Base-by-base conservation (phyloP, 306 rosid genomes). In the Cicer arietinum region DNA sequence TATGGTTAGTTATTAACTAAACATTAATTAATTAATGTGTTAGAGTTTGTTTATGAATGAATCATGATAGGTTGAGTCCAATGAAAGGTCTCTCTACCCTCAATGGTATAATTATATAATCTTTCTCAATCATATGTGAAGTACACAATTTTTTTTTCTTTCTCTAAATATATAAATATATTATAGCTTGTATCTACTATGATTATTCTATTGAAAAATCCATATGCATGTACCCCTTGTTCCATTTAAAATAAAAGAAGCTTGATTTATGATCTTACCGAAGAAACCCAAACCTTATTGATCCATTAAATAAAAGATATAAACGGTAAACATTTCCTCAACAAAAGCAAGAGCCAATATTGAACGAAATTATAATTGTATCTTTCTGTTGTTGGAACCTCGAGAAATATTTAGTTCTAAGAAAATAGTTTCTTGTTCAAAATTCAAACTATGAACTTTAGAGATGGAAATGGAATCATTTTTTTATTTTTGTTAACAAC, bases 321-420 rank as follows among this genome's bases (percentile, higher is more conserved):
- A 1, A 53, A 77, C 59, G 59, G 5, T n/a, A 7, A 50, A 47
- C 51, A 37, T 78, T 58, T 10, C 57, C 78, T 14, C 78, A 22
- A 10, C 52, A 69, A 78, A 48, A 30, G 25, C 73, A 70, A 67
- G 7, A 37, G n/a, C 47, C 35, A 40, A 66, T 5, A 11, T 41
- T n/a, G 7, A 2, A 59, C 1, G 3, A 58, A 47, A 43, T 44
- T 44, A 1, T 8, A 16, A 16, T 52, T 41, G 4, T 0, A n/a
- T 53, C 35, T 70, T 22, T 25, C 44, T 7, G 3, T 62, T 65
- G 7, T 14, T n/a, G 2, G 48, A 37, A 57, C 11, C 7, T 51
- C 40, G 7, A n/a, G 7, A 76, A 42, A 30, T 14, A 14, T 18
- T 61, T 57, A 78, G 79, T 73, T 67, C 69, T 43, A 41, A n/a